Evolutionary conservation across 768 basidiomycete genomes (phyloP).

Genomic region (Galerina marginata): DNA sequence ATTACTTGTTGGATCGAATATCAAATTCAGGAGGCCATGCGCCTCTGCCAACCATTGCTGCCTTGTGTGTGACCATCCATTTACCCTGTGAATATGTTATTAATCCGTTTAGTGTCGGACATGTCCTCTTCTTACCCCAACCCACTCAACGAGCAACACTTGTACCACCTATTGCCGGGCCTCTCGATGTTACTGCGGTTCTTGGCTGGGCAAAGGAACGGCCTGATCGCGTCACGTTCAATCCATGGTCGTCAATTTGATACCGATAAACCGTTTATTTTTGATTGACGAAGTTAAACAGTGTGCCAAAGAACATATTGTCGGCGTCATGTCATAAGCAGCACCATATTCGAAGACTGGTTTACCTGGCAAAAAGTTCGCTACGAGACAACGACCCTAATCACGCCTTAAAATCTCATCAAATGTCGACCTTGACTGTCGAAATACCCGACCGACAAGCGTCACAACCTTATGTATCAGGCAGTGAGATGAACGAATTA

Average conservation of each 20-base stretch:
- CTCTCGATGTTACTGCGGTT: conserved; percentile 24
- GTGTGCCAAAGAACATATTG: conserved; percentile 23
- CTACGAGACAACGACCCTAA: background rate
- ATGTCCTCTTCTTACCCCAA: conserved; percentile 55
- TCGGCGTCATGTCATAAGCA: conserved; percentile 18
- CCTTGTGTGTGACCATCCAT: conserved; percentile 21
- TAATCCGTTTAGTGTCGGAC: conserved; percentile 53
- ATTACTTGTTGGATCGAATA: conserved; percentile 8
- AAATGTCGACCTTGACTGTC: conserved; percentile 6
- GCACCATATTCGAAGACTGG: conserved; percentile 12
- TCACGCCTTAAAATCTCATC: background rate
- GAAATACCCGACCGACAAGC: conserved; percentile 2
- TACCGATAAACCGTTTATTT: background rate
- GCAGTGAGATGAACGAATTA: background rate
- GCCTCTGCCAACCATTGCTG: conserved; percentile 12
- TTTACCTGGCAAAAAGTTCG: conserved; percentile 13
- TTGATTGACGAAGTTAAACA: conserved; percentile 2
- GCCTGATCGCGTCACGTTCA: conserved; percentile 43
- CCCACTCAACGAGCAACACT: conserved; percentile 42
- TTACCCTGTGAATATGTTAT: background rate
- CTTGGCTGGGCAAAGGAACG: conserved; percentile 48
- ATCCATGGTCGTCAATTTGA: conserved; percentile 49
- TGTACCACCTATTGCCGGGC: conserved; percentile 52
- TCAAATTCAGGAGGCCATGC: background rate
- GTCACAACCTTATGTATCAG: background rate